Base-by-base conservation (phyloP, 2,329 filamentous ascomycete genomes). In the Aquanectria penicillioides region DNA sequence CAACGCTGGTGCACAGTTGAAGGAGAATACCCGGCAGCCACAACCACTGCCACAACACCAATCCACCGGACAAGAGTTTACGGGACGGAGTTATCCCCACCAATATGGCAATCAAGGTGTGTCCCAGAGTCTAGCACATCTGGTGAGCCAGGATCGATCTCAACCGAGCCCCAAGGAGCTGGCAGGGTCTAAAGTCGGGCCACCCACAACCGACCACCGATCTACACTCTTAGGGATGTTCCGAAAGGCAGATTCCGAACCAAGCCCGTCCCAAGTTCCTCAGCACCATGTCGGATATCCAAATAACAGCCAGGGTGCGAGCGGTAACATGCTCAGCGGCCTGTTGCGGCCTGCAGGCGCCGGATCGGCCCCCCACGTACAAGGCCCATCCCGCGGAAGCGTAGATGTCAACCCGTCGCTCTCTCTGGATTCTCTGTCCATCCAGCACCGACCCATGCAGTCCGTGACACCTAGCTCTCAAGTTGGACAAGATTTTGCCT, bases 161-260 rank as follows among this genome's bases (percentile, higher is more conserved):
- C 66, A 62, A n/a, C 57, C 68, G 28, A 71, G 65, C 25, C 66
- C 73, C 0, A 72, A 68, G 36, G 71, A 71, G 51, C 49, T 71
- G n/a, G 63, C 63, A 31, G 72, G 69, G 15, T 68, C 70, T 6
- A 67, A 62, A 38, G 65, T 72, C 18, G 61, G 61, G 20, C 57
- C 63, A 1, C 59, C 62, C 5, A 59, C 56, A 6, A 69, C 70
- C 23, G 64, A 71, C 40, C 83, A 86, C 61, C 80, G 82, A 18
- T 80, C 77, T 15, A 75, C 80, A 7, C 73, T 86, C 17, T 73
- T 86, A 12, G 80, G 77, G 18, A 84, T 86, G 75, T 86, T 87
- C 72, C 85, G 83, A 59, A 80, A 80, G 61, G 63, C 53, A 29
- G 61, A 64, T n/a, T 52, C 48, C 8, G 51, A 62, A 18, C 51